Evolutionary conservation across 306 rosid species (phyloP).

Genomic region (Hippophae rhamnoides): DNA sequence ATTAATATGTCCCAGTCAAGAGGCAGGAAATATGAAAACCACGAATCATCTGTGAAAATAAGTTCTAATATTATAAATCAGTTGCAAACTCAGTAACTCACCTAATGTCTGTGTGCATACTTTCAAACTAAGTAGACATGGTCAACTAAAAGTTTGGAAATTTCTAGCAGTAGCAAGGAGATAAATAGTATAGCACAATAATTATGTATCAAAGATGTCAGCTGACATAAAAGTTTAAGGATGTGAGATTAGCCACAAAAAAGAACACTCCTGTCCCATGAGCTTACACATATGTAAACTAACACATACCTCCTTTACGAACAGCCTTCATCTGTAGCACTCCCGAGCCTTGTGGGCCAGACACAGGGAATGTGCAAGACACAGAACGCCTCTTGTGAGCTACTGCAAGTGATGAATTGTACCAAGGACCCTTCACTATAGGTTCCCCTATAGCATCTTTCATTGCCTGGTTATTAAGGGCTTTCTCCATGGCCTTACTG

Average conservation of each 20-base stretch:
- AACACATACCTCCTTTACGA: slow-evolving; percentile 65
- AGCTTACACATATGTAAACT: not conserved
- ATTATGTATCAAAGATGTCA: not conserved
- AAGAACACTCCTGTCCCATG: too few species aligned
- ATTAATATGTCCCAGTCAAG: slow-evolving; percentile 83
- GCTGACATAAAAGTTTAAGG: too few species aligned
- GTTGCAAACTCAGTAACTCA: not conserved
- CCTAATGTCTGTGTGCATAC: not conserved
- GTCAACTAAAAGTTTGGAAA: not conserved
- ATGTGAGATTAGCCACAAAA: not conserved
- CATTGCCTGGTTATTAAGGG: slow-evolving; percentile 43
- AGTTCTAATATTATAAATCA: not conserved
- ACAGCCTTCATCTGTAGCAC: slow-evolving; percentile 78
- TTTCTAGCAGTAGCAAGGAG: not conserved
- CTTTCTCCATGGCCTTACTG: slow-evolving; percentile 92
- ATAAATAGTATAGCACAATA: not conserved
- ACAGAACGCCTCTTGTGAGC: slow-evolving; percentile 80
- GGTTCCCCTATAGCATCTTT: slow-evolving; percentile 87
- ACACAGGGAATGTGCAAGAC: slow-evolving; percentile 82
- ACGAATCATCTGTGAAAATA: slow-evolving; percentile 46
- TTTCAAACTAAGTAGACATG: not conserved
- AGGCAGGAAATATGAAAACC: slow-evolving; percentile 59
- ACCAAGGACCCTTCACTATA: slow-evolving; percentile 83
- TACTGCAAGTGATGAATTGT: slow-evolving; percentile 89
- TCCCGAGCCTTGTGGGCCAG: slow-evolving; percentile 80